Conservation (phyloP, 495 filamentous ascomycete genomes). For the Hyaloscypha bicolor region DNA sequence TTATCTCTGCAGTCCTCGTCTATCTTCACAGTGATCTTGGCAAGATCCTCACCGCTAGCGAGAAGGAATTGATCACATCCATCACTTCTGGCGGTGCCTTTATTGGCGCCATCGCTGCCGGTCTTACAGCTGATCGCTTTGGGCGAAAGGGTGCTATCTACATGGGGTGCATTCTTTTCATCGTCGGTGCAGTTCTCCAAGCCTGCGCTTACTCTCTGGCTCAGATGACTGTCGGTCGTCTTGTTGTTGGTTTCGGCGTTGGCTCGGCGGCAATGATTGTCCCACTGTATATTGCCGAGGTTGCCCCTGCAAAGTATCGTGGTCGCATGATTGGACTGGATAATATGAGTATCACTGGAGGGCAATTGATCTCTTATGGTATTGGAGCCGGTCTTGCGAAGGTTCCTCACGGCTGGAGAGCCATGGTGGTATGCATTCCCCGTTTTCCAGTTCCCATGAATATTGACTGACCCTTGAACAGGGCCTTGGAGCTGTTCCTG, state of each 20-base stretch:
- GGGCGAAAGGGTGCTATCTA: conserved; percentile 53
- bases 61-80: conserved; percentile 52
- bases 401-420: conserved; percentile 50
- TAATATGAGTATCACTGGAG: conserved; percentile 56
- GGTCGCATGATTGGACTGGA: conserved; percentile 58
- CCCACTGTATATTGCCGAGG: conserved; percentile 47
- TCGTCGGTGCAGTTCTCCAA: conserved; percentile 48
- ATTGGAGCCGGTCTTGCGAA: conserved; percentile 55
- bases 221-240: conserved; percentile 51
- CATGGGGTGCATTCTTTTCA: conserved; percentile 49
- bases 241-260: conserved; percentile 55
- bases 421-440: conserved; percentile 41
- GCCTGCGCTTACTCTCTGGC: conserved; percentile 46
- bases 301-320: conserved; percentile 52
- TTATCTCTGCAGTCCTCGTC: conserved; percentile 51
- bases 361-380: conserved; percentile 53
- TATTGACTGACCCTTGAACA: neutral
- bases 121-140: conserved; percentile 50
- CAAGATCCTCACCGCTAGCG: conserved; percentile 34
- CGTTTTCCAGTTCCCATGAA: neutral
- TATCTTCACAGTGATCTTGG: conserved; percentile 38
- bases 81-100: conserved; percentile 52
- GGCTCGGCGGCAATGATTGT: conserved; percentile 55
- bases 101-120: conserved; percentile 51
- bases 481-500: conserved; percentile 47